phyloP scores from a whole-genome alignment of 306 rosid genomes.

The Datisca glomerata region DNA sequence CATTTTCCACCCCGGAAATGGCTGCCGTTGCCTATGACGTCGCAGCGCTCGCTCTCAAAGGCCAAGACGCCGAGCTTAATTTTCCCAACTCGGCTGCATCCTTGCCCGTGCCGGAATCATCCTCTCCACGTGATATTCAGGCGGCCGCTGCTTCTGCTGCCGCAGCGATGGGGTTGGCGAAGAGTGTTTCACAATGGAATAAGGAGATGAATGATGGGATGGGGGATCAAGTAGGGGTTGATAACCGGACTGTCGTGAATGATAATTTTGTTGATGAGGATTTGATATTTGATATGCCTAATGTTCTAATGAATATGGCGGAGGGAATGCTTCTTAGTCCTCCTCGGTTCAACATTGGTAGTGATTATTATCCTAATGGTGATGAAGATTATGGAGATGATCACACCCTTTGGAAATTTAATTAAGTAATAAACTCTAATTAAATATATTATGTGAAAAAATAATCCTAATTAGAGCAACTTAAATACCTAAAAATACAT shows the following conservation, averaged over 20 bases:
- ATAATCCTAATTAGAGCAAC: not conserved
- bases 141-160: conserved; percentile 72
- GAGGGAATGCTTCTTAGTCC: conserved; percentile 89
- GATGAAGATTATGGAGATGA: conserved; percentile 12
- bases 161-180: conserved; percentile 25
- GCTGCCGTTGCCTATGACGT: conserved; percentile 92
- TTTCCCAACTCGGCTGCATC: conserved; percentile 82
- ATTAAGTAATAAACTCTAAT: conserved; percentile 4
- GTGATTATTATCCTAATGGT: conserved; percentile 2
- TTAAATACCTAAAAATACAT: too few relatives aligned
- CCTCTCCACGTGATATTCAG: conserved; percentile 63
- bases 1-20: conserved; percentile 83
- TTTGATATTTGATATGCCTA: conserved; percentile 77
- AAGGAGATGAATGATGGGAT: not conserved
- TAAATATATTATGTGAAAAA: not conserved
- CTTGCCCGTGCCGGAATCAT: conserved; percentile 57
- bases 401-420: conserved; percentile 28
- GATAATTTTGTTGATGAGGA: conserved; percentile 72
- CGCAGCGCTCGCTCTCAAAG: conserved; percentile 81
- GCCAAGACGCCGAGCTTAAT: conserved; percentile 53
- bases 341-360: conserved; percentile 43
- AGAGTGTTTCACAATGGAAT: conserved; percentile 13
- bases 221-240: conserved; percentile 7
- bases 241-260: not conserved
- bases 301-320: conserved; percentile 70